Evolutionary conservation across 2,329 filamentous ascomycete genomes (phyloP), one percentile per base, ranked within the genome.

Genomic region (Fusarium succisae): DNA sequence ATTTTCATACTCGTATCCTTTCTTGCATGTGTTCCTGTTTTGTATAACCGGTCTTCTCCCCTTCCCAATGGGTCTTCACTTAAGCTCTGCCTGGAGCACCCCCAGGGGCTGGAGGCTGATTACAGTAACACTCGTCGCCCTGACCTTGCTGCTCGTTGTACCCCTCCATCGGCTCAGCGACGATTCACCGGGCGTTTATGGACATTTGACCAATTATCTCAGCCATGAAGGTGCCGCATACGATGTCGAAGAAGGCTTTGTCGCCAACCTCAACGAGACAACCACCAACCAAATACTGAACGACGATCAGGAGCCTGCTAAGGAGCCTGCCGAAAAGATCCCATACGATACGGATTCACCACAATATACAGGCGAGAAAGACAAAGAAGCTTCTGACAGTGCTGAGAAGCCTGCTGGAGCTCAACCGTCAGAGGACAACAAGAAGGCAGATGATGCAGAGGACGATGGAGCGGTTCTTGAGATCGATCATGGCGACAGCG

Each of bases 201-300:
- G 79, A 56, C 76, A 80, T 55, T 57, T 81, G 41, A 76, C 77
- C 51, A 77, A 79, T 39, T 81, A 81, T 66, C 76, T 81, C 57
- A 75, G 75, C 54, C 66, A 79, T 57, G 76, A 75, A 22, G 75
- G 74, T 41, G 78, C 82, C 60, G 82, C 82, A 73, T 82, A 85
- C 75, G 84, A 83, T 13, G 62, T 75, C 48, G 72, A 68, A 48
- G 65, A 60, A 54, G 63, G 63, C 35, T 70, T 75, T 28, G 50
- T 73, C 41, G 70, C 66, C 43, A 78, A 83, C 37, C 83, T 83
- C 70, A 80, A 80, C 55, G 75, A 80, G 41, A 83, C 81, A 48
- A 82, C 58, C 13, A 76, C 74, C 58, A 48, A 59, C 39, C 63
- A 66, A 44, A 54, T 69, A 57, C 24, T 70, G 24, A 54, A 45